Conservation (phyloP, 2,329 filamentous ascomycete species). For the Fonsecaea monophora region DNA sequence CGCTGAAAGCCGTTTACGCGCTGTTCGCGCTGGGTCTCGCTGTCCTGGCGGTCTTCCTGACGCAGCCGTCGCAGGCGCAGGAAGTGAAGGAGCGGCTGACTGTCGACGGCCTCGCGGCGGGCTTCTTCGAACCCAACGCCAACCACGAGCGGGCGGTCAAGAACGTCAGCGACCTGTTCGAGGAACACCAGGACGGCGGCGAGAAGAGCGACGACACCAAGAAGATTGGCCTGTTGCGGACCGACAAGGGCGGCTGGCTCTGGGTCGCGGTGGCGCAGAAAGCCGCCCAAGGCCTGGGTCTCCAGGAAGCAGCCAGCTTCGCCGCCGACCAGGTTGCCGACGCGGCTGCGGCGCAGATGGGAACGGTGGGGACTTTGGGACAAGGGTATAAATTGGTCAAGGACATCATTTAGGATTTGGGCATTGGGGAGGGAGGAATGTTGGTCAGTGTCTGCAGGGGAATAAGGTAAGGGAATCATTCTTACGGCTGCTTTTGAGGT, state of each 20-base stretch:
- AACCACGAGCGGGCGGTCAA: slow-evolving; percentile 27
- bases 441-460: too few relatives aligned
- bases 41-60: slow-evolving; percentile 22
- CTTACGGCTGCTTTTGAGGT: too few relatives aligned
- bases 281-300: neutral
- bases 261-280: slow-evolving; percentile 23
- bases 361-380: neutral
- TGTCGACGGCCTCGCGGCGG: slow-evolving; percentile 35
- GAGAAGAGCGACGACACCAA: slow-evolving; percentile 24
- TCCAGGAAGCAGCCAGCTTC: neutral
- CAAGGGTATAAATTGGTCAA: slow-evolving; percentile 17
- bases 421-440: too few relatives aligned
- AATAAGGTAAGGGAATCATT: too few relatives aligned
- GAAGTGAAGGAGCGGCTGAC: slow-evolving; percentile 37
- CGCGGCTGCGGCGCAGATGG: neutral
- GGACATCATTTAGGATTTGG: slow-evolving; percentile 10
- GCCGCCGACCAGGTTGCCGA: slow-evolving; percentile 9
- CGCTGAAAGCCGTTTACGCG: slow-evolving; percentile 35
- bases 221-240: slow-evolving; percentile 36
- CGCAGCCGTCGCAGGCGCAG: slow-evolving; percentile 29
- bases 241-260: slow-evolving; percentile 28
- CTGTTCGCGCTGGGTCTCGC: slow-evolving; percentile 33
- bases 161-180: slow-evolving; percentile 27
- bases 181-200: slow-evolving; percentile 21
- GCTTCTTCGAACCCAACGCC: slow-evolving; percentile 32